These are phyloP conservation scores for Craspedostauros australis DNA, from an alignment of 108 stramenopile genomes.

Conservation along the genomic window DNA sequence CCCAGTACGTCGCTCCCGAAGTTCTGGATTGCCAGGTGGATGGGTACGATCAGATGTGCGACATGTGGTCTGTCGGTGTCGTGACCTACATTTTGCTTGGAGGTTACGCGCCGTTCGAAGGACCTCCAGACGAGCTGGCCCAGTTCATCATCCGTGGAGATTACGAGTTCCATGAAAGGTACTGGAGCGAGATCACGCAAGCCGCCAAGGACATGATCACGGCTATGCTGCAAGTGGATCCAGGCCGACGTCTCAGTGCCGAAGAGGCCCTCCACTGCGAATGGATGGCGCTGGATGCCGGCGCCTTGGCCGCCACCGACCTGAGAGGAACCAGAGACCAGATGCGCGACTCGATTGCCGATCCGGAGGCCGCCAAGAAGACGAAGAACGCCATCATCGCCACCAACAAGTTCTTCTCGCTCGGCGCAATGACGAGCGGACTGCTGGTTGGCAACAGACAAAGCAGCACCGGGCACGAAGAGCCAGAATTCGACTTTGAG, in stretches of 20 bases:
- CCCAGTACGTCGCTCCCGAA: constrained; percentile 61
- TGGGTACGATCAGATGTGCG: constrained; percentile 54
- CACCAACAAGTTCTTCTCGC: constrained; percentile 31
- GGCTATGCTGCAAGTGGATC: constrained; percentile 48
- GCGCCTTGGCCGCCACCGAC: constrained; percentile 21
- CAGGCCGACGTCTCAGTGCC: constrained; percentile 33
- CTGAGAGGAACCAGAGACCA: constrained; percentile 15
- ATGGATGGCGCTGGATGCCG: constrained; percentile 39
- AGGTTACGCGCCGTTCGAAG: constrained; percentile 87
- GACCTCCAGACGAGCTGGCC: constrained; percentile 49
- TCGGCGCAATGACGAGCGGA: constrained; percentile 19
- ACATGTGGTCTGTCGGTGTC: constrained; percentile 94
- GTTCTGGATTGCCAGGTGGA: constrained; percentile 40
- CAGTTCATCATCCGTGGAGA: constrained; percentile 45
- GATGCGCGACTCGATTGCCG: constrained; percentile 10
- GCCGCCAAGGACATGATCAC: constrained; percentile 80
- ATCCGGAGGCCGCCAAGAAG: constrained; percentile 19
- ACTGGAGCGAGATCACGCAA: constrained; percentile 61
- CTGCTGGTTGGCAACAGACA: background rate
- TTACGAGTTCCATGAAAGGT: constrained; percentile 55
- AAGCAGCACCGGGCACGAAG: background rate
- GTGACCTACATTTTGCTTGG: constrained; percentile 88
- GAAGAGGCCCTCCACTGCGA: constrained; percentile 23
- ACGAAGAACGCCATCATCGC: constrained; percentile 25
- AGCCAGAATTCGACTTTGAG: constrained; percentile 35